Evolutionary conservation across 2,329 filamentous ascomycete genomes (phyloP).

Genomic region (Knufia petricola): DNA sequence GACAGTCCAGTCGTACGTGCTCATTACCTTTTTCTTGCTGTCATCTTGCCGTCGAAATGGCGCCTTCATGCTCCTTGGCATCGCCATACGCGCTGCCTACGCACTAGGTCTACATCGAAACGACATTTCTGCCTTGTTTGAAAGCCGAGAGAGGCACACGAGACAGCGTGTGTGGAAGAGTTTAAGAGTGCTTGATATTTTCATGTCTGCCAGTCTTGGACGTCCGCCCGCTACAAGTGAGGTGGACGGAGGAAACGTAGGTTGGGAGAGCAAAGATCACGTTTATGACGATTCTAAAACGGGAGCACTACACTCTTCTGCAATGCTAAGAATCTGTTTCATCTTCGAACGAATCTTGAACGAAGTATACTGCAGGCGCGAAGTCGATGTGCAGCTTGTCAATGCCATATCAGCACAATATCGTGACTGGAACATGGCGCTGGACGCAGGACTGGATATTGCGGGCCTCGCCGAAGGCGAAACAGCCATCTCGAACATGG

Average conservation of each 20-base stretch:
- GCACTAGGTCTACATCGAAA: conserved; percentile 44
- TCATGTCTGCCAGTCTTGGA: conserved; percentile 42
- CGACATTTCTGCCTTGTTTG: conserved; percentile 44
- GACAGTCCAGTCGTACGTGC: conserved; percentile 43
- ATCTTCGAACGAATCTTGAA: conserved; percentile 36
- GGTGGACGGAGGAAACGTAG: conserved; percentile 31
- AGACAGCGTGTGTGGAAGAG: conserved; percentile 46
- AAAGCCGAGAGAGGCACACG: conserved; percentile 31
- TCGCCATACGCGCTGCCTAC: conserved; percentile 44
- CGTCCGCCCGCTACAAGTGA: conserved; percentile 46
- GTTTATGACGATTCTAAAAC: conserved; percentile 36
- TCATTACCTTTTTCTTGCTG: conserved; percentile 45
- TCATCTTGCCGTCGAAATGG: conserved; percentile 44
- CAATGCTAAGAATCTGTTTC: conserved; percentile 36
- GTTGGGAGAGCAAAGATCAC: conserved; percentile 19
- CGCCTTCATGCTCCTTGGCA: conserved; percentile 43
- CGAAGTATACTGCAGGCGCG: conserved; percentile 35
- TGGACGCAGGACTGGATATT: conserved; percentile 39
- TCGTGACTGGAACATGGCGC: conserved; percentile 32
- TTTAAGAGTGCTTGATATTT: conserved; percentile 42
- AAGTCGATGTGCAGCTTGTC: conserved; percentile 34
- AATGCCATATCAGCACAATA: conserved; percentile 35
- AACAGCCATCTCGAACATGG: conserved; percentile 24
- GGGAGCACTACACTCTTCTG: conserved; percentile 30
- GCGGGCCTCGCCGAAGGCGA: conserved; percentile 31